These are phyloP conservation scores for Penicillium palitans DNA, from an alignment of 2,329 filamentous ascomycete genomes.

Conservation along the genomic window DNA sequence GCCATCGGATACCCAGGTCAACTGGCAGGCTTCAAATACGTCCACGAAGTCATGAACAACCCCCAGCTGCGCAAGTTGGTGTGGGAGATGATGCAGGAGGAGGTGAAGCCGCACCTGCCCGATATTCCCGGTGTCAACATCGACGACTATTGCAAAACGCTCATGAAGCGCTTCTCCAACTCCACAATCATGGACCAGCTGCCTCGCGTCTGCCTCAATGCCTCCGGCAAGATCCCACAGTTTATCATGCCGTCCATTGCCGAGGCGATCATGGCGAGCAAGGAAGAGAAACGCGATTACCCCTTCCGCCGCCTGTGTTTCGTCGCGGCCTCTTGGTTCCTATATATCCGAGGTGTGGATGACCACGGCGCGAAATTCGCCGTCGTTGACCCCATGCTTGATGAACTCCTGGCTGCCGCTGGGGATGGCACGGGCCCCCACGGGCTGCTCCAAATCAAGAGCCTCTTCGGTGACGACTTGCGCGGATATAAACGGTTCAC, in stretches of 20 bases:
- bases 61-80: conserved; percentile 51
- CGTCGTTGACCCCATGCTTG: conserved; percentile 53
- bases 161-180: conserved; percentile 58
- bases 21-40: conserved; percentile 55
- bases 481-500: conserved; percentile 52
- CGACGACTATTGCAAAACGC: conserved; percentile 54
- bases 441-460: conserved; percentile 49
- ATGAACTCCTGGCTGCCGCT: conserved; percentile 51
- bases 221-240: conserved; percentile 56
- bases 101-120: conserved; percentile 56
- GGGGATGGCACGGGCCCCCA: conserved; percentile 46
- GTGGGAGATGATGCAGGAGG: conserved; percentile 57
- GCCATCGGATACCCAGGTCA: conserved; percentile 55
- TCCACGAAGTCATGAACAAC: conserved; percentile 56
- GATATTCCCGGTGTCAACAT: conserved; percentile 54
- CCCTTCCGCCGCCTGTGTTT: conserved; percentile 50
- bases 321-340: conserved; percentile 53
- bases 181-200: conserved; percentile 58
- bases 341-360: conserved; percentile 53
- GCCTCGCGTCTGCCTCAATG: conserved; percentile 53
- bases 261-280: conserved; percentile 36
- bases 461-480: conserved; percentile 55
- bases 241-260: conserved; percentile 44
- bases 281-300: background rate
- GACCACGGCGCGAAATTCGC: conserved; percentile 46